These are phyloP conservation scores for Nakaseomyces kungkrabaensis DNA, from an alignment of 1,139 yeast genomes.

Conservation along the genomic window DNA sequence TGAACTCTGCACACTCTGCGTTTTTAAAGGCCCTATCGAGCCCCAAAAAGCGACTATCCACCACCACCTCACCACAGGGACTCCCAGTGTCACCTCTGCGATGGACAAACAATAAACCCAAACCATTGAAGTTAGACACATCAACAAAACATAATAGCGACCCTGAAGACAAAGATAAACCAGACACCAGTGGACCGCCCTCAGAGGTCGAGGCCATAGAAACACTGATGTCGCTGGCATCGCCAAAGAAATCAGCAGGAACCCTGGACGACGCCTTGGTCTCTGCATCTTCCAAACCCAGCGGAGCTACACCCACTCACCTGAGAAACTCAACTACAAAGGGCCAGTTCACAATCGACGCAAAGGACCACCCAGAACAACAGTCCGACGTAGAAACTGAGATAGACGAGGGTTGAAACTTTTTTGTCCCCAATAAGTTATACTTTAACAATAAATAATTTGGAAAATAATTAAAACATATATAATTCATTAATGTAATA, in stretches of 20 bases:
- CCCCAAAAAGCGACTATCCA: constrained; percentile 10
- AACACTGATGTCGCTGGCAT: constrained; percentile 37
- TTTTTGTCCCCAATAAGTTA: too few species aligned
- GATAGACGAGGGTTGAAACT: neutral
- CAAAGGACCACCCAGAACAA: neutral
- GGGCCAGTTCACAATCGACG: neutral
- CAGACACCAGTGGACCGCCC: constrained; percentile 13
- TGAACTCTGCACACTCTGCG: constrained; percentile 32
- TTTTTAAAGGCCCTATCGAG: constrained; percentile 30
- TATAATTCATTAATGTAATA: too few species aligned
- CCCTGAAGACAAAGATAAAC: neutral
- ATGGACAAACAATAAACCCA: constrained; percentile 7
- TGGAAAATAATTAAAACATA: too few species aligned
- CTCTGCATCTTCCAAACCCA: neutral
- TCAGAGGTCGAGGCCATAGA: constrained; percentile 39
- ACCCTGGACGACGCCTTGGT: constrained; percentile 7
- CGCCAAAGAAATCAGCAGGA: constrained; percentile 30
- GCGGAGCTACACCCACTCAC: neutral
- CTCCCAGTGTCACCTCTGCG: constrained; percentile 10
- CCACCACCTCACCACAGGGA: constrained; percentile 8
- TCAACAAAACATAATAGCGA: neutral
- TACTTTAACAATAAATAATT: too few species aligned
- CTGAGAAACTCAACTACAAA: neutral
- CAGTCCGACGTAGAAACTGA: constrained; percentile 2
- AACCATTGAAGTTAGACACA: constrained; percentile 1